phyloP scores from a whole-genome alignment of 2,329 filamentous ascomycete species.

The Didymella exigua region DNA sequence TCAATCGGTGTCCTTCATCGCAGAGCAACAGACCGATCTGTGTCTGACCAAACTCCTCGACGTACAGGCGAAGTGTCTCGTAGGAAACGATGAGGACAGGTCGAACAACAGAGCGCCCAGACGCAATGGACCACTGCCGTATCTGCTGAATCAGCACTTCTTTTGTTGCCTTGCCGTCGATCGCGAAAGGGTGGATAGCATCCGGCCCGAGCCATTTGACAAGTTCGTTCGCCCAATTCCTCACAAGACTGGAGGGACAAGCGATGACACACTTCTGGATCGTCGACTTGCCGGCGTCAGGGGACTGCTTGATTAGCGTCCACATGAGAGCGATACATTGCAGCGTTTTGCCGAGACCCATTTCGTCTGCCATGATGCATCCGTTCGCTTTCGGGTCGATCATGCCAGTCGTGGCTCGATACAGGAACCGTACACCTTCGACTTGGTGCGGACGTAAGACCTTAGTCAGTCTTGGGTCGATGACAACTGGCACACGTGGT shows the following conservation, averaged over 20 bases:
- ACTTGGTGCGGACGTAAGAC: slow-evolving; percentile 95
- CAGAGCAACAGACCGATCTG: slow-evolving; percentile 92
- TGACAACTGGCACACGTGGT: slow-evolving; percentile 94
- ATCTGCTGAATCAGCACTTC: slow-evolving; percentile 89
- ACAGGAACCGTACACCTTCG: slow-evolving; percentile 97
- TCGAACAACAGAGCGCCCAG: slow-evolving; percentile 84
- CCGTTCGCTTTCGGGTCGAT: slow-evolving; percentile 92
- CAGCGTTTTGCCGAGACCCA: slow-evolving; percentile 96
- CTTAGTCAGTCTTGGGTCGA: slow-evolving; percentile 87
- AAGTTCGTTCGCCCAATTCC: slow-evolving; percentile 97
- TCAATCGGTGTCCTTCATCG: slow-evolving; percentile 94
- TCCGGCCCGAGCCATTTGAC: slow-evolving; percentile 95
- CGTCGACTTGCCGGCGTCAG: slow-evolving; percentile 88
- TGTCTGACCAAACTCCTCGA: slow-evolving; percentile 85
- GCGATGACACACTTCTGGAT: slow-evolving; percentile 98
- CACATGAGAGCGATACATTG: slow-evolving; percentile 97
- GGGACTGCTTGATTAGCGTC: slow-evolving; percentile 94
- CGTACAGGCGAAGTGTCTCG: slow-evolving; percentile 89
- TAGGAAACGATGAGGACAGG: slow-evolving; percentile 98
- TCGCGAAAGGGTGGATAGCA: slow-evolving; percentile 89
- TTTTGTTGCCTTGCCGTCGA: slow-evolving; percentile 95
- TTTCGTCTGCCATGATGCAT: slow-evolving; percentile 99
- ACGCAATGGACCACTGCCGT: slow-evolving; percentile 92
- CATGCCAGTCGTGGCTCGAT: slow-evolving; percentile 91
- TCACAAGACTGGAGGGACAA: slow-evolving; percentile 93